Base-by-base conservation (phyloP, 306 rosid genomes). In the Trichosanthes truncata region DNA sequence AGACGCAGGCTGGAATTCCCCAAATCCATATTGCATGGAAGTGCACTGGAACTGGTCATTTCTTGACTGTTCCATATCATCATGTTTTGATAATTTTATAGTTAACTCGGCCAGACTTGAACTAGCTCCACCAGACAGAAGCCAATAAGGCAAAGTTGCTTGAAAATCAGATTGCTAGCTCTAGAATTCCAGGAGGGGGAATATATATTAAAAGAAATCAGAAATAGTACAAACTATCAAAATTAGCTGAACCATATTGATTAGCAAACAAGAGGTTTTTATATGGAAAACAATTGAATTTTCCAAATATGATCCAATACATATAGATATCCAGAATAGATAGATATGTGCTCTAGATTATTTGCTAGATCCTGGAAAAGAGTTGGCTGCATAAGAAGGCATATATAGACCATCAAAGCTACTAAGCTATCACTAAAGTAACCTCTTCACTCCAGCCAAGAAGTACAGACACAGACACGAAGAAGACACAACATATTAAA, bases 21-120 rank as follows among this genome's bases (percentile, higher is more conserved):
- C 90, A 56, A 79, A 79, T 86, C 86, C 88, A 83, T 87, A 82
- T 75, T 91, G 94, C 90, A 87, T 85, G 85, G 82, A 81, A 85
- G 46, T 82, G 87, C 78, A 68, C 15, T 65, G 84, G 67, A 83
- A 55, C 52, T 80, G 73, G 52, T 78, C 82, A 73, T 82, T 83
- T 38, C 81, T 63, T 73, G 82, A 84, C 62, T 69, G 83, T 56
- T 88, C 91, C 82, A 83, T 84, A 9, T 38, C 72, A 48, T 49
- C 87, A 85, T 76, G 81, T 75, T 69, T 63, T 66, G 61, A 46
- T 29, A 40, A 72, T 76, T 82, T 72, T 81, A 45, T 45, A 5
- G 5, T 77, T 61, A 73, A 52, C 84, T 68, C 78, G 56, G 76
- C 49, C 60, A 38, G 61, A 62, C 63, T 79, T 35, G 63, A 56